Base-by-base conservation (phyloP, 805 yeast genomes). In the Lipomyces yamanashiensis region DNA sequence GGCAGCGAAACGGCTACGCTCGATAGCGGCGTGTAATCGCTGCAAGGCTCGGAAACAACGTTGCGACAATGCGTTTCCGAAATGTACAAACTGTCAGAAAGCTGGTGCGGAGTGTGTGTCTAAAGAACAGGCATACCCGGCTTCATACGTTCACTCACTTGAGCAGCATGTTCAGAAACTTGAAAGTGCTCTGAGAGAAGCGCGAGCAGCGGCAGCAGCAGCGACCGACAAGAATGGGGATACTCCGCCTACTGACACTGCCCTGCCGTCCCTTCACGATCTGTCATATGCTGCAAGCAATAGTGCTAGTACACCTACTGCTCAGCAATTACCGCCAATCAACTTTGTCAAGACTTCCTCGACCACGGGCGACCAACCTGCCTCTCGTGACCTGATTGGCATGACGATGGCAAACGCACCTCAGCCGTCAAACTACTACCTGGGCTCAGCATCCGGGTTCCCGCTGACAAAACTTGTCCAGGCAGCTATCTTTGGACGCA, bases 21-120 rank as follows among this genome's bases (percentile, higher is more conserved):
- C 90, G 0, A 86, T 88, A 12, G 83, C 89, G 0, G 96, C 96
- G 0, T 91, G 97, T 73, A 88, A 88, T 71, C 78, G 96, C 59
- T 91, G 97, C 72, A 82, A 96, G 23, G 71, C 74, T 59, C 85
- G 86, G 67, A 87, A 87, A 71, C 81, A 85, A 63, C 81, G 81
- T 67, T 87, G 92, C 74, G 88, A 87, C 66, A 87, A 84, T 60
- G 82, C 81, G 63, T 84, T 86, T 71, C 92, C 92, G 5, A 79
- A 80, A 62, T 87, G 92, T 71, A 72, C 81, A 13, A 80, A 80
- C 49, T 87, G 92, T 72, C 78, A 74, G 50, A 84, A 84, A 70
- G 87, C 88, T 10, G 83, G 85, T 9, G 87, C 78, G 2, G 88
- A 88, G 2, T 91, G 97, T 75, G 85, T 90, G 21, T 64, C 64